Conservation (phyloP, 768 basidiomycete species). For the Trametes cinnabarina region DNA sequence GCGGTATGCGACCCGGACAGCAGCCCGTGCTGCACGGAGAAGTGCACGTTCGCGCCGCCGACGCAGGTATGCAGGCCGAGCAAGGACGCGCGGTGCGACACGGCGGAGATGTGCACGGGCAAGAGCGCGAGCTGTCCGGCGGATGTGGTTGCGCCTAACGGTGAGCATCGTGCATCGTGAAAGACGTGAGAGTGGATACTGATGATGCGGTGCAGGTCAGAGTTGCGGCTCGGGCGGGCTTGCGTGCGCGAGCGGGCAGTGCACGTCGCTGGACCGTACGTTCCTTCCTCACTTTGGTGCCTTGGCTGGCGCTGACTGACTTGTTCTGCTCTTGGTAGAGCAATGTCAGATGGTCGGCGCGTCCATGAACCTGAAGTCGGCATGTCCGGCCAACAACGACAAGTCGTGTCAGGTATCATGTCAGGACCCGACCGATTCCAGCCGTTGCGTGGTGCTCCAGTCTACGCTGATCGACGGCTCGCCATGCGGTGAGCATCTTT, state of each 20-base stretch:
- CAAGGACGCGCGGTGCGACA: slow-evolving; percentile 66
- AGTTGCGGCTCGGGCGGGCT: slow-evolving; percentile 64
- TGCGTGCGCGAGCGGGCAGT: slow-evolving; percentile 74
- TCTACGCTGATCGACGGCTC: slow-evolving; percentile 77
- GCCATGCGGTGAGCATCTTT: slow-evolving; percentile 61
- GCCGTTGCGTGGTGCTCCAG: slow-evolving; percentile 68
- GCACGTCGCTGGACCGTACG: slow-evolving; percentile 71
- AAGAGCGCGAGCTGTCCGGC: slow-evolving; percentile 68
- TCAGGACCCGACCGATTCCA: slow-evolving; percentile 58
- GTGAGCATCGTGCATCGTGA: slow-evolving; percentile 32
- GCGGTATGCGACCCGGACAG: slow-evolving; percentile 80
- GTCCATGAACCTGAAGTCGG: slow-evolving; percentile 63
- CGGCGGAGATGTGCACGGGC: slow-evolving; percentile 72
- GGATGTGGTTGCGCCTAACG: slow-evolving; percentile 62
- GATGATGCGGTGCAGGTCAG: slow-evolving; percentile 41
- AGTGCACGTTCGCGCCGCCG: slow-evolving; percentile 67
- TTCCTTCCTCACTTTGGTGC: slow-evolving; percentile 16
- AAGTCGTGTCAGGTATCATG: slow-evolving; percentile 78
- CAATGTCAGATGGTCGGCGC: slow-evolving; percentile 77
- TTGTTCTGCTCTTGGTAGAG: slow-evolving; percentile 34
- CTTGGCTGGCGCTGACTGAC: slow-evolving; percentile 3
- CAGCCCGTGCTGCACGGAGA: slow-evolving; percentile 68
- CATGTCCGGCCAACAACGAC: slow-evolving; percentile 64
- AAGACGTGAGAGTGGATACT: background rate
- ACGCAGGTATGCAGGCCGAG: slow-evolving; percentile 71